Evolutionary conservation across 2,329 filamentous ascomycete species (phyloP), one percentile per base, ranked within the genome.

Genomic region (Colletotrichum melonis): DNA sequence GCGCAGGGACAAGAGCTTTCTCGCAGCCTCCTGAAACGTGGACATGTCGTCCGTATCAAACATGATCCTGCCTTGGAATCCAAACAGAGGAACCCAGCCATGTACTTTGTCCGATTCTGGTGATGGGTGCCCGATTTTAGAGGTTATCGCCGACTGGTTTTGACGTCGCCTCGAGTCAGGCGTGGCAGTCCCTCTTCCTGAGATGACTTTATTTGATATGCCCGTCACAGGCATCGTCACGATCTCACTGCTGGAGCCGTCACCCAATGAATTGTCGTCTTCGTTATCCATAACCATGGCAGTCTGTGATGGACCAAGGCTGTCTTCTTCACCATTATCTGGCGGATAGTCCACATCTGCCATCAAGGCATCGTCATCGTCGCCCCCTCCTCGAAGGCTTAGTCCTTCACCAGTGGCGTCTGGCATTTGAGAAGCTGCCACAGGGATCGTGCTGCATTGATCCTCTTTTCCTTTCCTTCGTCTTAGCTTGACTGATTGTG

Each of bases 51-150:
- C 32, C 4, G 76, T 74, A 16, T 76, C 57, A 6, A 81, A 77
- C 5, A 77, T 76, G 2, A 82, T 67, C 4, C 64, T 67, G 11
- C 81, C 91, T 2, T 80, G 77, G 57, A 69, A 75, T 1, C 81
- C 78, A 19, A 78, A 78, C 1, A 82, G 28, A 19, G 19, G 52
- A 54, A 38, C 22, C 6, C 14, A 72, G 5, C 38, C n/a, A 6
- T 58, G 24, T 16, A 1, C 2, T 28, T 30, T 46, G 19, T 16
- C 9, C 38, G 69, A 14, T 1, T 14, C 38, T 38, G 5, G 16
- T n/a, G 16, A 4, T 12, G 42, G 35, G 19, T 49, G 19, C 16
- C 66, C 16, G 22, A 42, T 57, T 7, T 38, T 28, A n/a, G 9
- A 30, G 19, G 8, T 26, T 22, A 3, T 38, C n/a, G 12, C 30